Evolutionary conservation across 2,329 filamentous ascomycete genomes (phyloP).

Genomic region (Verticillium zaregamsianum): DNA sequence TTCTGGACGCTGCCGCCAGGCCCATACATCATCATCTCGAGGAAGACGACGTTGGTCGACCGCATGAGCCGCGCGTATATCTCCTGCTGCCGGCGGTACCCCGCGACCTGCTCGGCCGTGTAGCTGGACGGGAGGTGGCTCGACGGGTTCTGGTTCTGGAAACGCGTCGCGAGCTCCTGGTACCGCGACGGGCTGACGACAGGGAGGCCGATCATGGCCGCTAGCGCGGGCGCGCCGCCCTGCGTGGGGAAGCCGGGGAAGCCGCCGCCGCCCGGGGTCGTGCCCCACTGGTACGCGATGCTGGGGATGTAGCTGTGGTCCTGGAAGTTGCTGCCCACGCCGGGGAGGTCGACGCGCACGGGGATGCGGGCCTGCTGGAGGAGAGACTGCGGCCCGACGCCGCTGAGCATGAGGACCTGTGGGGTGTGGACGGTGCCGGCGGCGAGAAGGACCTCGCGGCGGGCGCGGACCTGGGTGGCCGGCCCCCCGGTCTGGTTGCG

Average conservation of each 20-base stretch:
- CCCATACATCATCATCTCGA: slow-evolving; percentile 35
- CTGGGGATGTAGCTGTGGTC: slow-evolving; percentile 26
- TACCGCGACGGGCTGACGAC: slow-evolving; percentile 16
- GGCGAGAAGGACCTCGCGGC: slow-evolving; percentile 31
- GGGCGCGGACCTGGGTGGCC: slow-evolving; percentile 15
- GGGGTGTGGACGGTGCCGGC: slow-evolving; percentile 31
- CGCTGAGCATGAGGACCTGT: slow-evolving; percentile 38
- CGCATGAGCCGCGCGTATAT: slow-evolving; percentile 16
- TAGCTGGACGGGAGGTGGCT: slow-evolving; percentile 16
- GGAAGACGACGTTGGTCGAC: slow-evolving; percentile 31
- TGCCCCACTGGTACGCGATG: slow-evolving; percentile 14
- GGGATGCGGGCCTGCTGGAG: slow-evolving; percentile 30
- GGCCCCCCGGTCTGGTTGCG: slow-evolving; percentile 9
- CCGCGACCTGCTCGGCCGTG: slow-evolving; percentile 16
- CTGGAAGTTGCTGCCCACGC: slow-evolving; percentile 39
- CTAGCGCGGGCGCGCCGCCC: slow-evolving; percentile 14
- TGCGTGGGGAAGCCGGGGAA: slow-evolving; percentile 3
- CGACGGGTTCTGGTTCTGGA: slow-evolving; percentile 13
- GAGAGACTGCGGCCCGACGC: slow-evolving; percentile 32
- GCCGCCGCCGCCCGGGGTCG: slow-evolving; percentile 4
- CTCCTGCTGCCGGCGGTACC: slow-evolving; percentile 36
- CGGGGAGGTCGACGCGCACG: slow-evolving; percentile 34
- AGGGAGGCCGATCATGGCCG: slow-evolving; percentile 17
- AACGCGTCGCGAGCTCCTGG: slow-evolving; percentile 12
- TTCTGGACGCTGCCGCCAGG: slow-evolving; percentile 19